phyloP scores from a whole-genome alignment of 306 rosid genomes.

The Vigna nakashimae region DNA sequence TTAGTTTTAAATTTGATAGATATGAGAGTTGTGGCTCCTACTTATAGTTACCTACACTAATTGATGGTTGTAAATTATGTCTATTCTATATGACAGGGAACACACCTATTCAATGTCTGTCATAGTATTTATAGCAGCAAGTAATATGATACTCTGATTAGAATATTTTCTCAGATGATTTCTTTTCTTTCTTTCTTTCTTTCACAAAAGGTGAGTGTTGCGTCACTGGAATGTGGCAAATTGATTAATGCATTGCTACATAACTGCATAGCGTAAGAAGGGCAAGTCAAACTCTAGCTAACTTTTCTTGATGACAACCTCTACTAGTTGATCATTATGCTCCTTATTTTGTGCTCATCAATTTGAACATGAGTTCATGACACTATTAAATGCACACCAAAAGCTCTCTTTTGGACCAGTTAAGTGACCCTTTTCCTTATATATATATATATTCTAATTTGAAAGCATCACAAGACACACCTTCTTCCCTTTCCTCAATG shows the following conservation, averaged over 20 bases:
- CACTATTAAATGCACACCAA: constrained; percentile 42
- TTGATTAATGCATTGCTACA: constrained; percentile 38
- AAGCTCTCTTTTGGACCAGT: constrained; percentile 53
- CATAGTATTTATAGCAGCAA: constrained; percentile 21
- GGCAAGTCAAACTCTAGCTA: constrained; percentile 56
- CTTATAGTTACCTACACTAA: constrained; percentile 15
- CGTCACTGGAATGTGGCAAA: constrained; percentile 41
- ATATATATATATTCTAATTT: constrained; percentile 5
- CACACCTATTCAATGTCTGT: constrained; percentile 25
- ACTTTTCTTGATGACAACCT: constrained; percentile 47
- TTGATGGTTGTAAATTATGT: constrained; percentile 33
- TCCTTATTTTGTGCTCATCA: constrained; percentile 48
- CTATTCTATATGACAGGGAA: constrained; percentile 11
- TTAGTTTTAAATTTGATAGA: background rate
- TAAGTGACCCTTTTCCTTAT: constrained; percentile 22
- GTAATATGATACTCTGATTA: constrained; percentile 1
- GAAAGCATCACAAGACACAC: constrained; percentile 9
- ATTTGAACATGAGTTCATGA: constrained; percentile 36
- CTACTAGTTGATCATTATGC: constrained; percentile 54
- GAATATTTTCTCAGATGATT: constrained; percentile 35
- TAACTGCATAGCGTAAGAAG: constrained; percentile 40
- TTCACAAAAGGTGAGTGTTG: background rate
- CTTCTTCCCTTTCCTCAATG: constrained; percentile 7
- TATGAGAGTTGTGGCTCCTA: constrained; percentile 17
- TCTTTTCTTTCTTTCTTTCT: too few relatives aligned